Base-by-base conservation (phyloP, 345 rosid species). In the Alliaria petiolata region DNA sequence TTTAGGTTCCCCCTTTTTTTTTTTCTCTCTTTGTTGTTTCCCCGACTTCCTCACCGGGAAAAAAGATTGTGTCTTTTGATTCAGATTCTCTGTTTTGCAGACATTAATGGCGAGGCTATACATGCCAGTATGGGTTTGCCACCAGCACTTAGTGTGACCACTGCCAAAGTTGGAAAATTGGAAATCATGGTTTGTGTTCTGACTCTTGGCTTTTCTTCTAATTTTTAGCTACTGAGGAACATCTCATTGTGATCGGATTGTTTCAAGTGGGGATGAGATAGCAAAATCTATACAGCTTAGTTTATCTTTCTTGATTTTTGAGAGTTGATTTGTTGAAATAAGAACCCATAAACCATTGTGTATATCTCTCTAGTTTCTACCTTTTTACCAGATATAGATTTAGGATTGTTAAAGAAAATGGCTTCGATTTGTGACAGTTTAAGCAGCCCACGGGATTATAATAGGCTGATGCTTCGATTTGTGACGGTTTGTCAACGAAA, bases 81-180 rank as follows among this genome's bases (percentile, higher is more conserved):
- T 49, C 9, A 19, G 14, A 44, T 60, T 22, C 52, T 61, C 13
- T 42, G 58, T 50, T 52, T 55, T 74, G 59, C 69, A 95, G 99
- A 95, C 76, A 87, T 95, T 38, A 91, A 89, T 82, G 99, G 99
- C 39, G 98, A 91, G 40, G 99, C 96, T 62, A 76, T 95, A 83
- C 99, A 95, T 55, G 97, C 99, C 13, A 95, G 99, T 71, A 88
- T 95, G 91, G 98, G 99, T 70, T 76, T 95, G 84, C 98, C 98
- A 11, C 97, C 93, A 9, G 96, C 99, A 3, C 75, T 95, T 81
- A 84, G 79, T 62, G 99, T 95, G 5, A 81, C 98, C 7, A 86
- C 86, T 31, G 99, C 99, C 0, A 91, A 84, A 88, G 96, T 95
- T 30, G 96, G 91, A 8, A 91, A 86, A 80, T 75, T 95, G 76